phyloP scores from a whole-genome alignment of 768 basidiomycete genomes.

The Royoungia palumana region DNA sequence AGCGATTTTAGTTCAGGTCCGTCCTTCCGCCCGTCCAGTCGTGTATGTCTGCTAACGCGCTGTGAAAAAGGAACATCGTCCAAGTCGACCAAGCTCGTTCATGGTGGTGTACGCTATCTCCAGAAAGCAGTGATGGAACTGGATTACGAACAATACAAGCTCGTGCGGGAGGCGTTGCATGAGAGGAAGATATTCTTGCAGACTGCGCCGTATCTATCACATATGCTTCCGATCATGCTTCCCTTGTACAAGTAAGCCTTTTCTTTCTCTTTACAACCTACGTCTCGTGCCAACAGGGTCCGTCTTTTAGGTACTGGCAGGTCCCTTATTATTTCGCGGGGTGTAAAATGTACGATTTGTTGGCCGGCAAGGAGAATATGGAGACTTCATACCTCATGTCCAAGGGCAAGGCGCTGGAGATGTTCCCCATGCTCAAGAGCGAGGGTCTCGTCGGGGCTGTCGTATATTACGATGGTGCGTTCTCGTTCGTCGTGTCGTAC shows the following conservation, averaged over 20 bases:
- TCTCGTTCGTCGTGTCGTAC: background rate
- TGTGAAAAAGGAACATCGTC: slow-evolving; percentile 75
- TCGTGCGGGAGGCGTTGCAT: slow-evolving; percentile 91
- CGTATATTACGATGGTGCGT: slow-evolving; percentile 93
- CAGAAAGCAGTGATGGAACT: slow-evolving; percentile 96
- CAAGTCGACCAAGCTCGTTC: slow-evolving; percentile 97
- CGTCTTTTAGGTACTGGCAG: slow-evolving; percentile 76
- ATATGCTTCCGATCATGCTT: slow-evolving; percentile 95
- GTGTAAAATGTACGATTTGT: slow-evolving; percentile 92
- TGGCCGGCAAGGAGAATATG: slow-evolving; percentile 97
- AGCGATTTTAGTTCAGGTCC: slow-evolving; percentile 88
- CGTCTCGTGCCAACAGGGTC: no score
- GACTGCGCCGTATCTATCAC: slow-evolving; percentile 89
- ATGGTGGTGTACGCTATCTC: slow-evolving; percentile 95
- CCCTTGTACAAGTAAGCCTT: slow-evolving; percentile 83
- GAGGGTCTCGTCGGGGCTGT: slow-evolving; percentile 91
- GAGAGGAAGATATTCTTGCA: slow-evolving; percentile 93
- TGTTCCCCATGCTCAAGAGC: slow-evolving; percentile 94
- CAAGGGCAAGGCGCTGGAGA: slow-evolving; percentile 87
- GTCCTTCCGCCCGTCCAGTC: slow-evolving; percentile 16
- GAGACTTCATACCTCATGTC: slow-evolving; percentile 93
- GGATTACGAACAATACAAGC: slow-evolving; percentile 95
- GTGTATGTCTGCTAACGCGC: background rate
- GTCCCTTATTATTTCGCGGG: slow-evolving; percentile 95
- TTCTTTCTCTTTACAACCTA: background rate